Base-by-base conservation (phyloP, 1,284 basidiomycete genomes). In the Puccinia coronata region DNA sequence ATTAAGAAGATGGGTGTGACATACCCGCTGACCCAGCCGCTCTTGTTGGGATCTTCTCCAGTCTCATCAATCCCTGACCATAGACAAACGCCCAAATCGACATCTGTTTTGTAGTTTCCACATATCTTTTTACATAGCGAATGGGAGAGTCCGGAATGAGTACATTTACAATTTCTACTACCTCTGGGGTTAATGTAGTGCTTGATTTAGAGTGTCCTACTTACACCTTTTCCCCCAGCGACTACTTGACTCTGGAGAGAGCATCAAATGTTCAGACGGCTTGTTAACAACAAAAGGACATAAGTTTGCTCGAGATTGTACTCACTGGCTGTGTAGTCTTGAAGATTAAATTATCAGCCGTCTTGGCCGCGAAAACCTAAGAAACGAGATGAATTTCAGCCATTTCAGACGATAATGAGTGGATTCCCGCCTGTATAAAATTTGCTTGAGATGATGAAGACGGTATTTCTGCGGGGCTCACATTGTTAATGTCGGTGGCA, bases 51-150 rank as follows among this genome's bases (percentile, higher is more conserved):
- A 53, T 77, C 75, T n/a, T 53, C 34, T 51, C 75, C 75, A 43
- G 41, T 67, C 20, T 63, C 59, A 55, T 77, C 75, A 47, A 63
- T 49, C 20, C 75, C 75, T 49, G 59, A 65, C 75, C 75, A 77
- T 12, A 77, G 61, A 47, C 75, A 77, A 36, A 67, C 75, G 12
- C 59, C 75, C 34, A 65, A 34, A 5, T 49, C 75, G 31, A 25
- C 34, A 36, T 77, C 59, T 9, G 59, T 65, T 47, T 77, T 59
- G 20, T 77, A 77, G 2, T 63, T 63, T 67, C 75, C 75, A 67
- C 75, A 77, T 20, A 63, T 47, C 73, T 75, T n/a, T n/a, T n/a
- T 53, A 25, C 23, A 12, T 5, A 36, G 8, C 20, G 16, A 12
- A 31, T 28, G n/a, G 14, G 11, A 12, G 23, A 31, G 20, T n/a